Percentiles rank a stretch among this genome's conserved stretches.
These are phyloP conservation scores for Endothia cerciana DNA, from an alignment of 2,329 filamentous ascomycete genomes.

Conservation along the genomic window DNA sequence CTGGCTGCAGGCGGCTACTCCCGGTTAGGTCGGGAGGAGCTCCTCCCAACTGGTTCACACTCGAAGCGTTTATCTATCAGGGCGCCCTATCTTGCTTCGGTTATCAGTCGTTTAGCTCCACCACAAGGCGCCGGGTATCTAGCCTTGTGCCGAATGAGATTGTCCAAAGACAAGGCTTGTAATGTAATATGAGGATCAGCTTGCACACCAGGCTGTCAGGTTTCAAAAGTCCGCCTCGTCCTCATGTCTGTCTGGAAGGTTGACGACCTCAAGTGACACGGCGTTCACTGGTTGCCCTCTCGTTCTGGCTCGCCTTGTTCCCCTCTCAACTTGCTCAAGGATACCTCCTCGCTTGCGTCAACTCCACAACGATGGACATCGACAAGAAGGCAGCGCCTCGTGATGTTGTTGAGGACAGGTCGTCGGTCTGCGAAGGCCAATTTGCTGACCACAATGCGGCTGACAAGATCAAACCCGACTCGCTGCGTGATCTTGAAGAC, in stretches of 20 bases:
- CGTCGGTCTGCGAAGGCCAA: slow-evolving; percentile 27
- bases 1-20: not conserved
- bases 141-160: not conserved
- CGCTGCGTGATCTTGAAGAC: slow-evolving; percentile 14
- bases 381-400: slow-evolving; percentile 21
- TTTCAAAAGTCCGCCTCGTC: not conserved
- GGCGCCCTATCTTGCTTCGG: not conserved
- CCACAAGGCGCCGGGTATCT: not conserved
- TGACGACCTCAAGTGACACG: not conserved
- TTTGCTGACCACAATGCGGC: slow-evolving; percentile 11
- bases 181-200: not conserved
- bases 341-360: not conserved
- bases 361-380: slow-evolving; percentile 12
- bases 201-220: not conserved
- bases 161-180: slow-evolving; percentile 3
- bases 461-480: slow-evolving; percentile 23
- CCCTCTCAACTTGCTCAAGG: not conserved
- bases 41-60: not conserved
- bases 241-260: not conserved
- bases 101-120: not conserved
- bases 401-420: slow-evolving; percentile 23
- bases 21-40: not conserved
- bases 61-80: not conserved
- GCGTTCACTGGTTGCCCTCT: not conserved
- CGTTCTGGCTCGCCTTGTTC: not conserved